These are phyloP conservation scores for Paraphoma sp. DNA, from an alignment of 2,329 filamentous ascomycete genomes.

Conservation along the genomic window DNA sequence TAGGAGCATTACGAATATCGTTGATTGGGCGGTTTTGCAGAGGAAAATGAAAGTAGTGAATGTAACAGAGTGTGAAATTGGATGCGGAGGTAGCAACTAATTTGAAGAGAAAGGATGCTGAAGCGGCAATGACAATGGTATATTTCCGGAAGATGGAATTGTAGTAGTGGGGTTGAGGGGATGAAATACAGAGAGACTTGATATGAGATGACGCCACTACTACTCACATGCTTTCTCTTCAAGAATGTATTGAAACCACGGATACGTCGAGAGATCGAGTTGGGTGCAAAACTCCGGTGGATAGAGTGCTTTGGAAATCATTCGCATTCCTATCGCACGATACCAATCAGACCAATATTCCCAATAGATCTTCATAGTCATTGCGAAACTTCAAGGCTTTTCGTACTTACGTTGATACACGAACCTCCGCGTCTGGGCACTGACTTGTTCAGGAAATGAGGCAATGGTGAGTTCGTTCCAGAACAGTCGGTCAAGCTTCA, in stretches of 20 bases:
- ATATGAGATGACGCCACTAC: too few species aligned
- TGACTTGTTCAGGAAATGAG: slow-evolving; percentile 3
- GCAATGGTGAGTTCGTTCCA: slow-evolving; percentile 11
- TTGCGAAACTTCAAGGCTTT: not conserved
- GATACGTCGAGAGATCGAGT: slow-evolving; percentile 10
- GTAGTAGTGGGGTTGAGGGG: too few species aligned
- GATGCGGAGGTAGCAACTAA: too few species aligned
- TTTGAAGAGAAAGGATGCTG: too few species aligned
- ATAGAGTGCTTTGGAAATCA: slow-evolving; percentile 6
- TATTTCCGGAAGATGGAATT: not conserved
- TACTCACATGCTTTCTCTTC: slow-evolving; percentile 13
- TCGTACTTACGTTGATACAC: slow-evolving; percentile 6
- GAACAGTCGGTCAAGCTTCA: slow-evolving; percentile 4
- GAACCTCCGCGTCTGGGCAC: not conserved
- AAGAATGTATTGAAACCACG: slow-evolving; percentile 12
- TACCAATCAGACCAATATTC: too few species aligned
- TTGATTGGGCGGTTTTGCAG: too few species aligned
- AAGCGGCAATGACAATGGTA: too few species aligned
- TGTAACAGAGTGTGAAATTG: too few species aligned
- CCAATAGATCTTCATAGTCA: too few species aligned
- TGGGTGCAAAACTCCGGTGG: slow-evolving; percentile 13
- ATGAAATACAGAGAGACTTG: too few species aligned
- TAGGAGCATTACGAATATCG: too few species aligned
- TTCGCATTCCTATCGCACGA: slow-evolving; percentile 1
- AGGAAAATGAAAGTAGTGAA: too few species aligned